Evolutionary conservation across 2,329 filamentous ascomycete species (phyloP).

Genomic region (Colletotrichum lentis): DNA sequence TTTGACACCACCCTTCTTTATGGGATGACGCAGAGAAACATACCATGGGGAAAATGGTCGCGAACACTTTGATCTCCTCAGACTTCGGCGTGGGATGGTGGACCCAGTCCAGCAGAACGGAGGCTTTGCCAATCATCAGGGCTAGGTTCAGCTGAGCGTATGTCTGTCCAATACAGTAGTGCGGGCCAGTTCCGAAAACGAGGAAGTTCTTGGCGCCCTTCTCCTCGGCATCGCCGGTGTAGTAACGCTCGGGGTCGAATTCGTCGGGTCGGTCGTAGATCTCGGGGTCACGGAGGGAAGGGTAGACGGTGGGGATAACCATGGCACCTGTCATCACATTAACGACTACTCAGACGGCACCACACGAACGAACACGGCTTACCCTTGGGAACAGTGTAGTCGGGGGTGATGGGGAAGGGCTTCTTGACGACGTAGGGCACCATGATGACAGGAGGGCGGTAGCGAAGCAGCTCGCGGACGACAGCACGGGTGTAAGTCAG

Average conservation of each 20-base stretch:
- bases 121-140: conserved; percentile 88
- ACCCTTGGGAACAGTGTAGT: conserved; percentile 93
- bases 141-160: conserved; percentile 92
- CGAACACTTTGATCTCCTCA: conserved; percentile 98
- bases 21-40: conserved; percentile 45
- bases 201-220: conserved; percentile 92
- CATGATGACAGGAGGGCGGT: conserved; percentile 96
- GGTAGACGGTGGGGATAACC: conserved; percentile 91
- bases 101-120: conserved; percentile 86
- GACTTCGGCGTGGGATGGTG: conserved; percentile 84
- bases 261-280: conserved; percentile 89
- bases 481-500: conserved; percentile 91
- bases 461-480: conserved; percentile 89
- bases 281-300: conserved; percentile 89
- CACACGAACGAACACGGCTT: conserved; percentile 40
- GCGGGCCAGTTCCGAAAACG: conserved; percentile 93
- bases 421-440: conserved; percentile 96
- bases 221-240: conserved; percentile 85
- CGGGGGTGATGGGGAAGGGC: conserved; percentile 86
- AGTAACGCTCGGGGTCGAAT: conserved; percentile 92
- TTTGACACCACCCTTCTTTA: conserved; percentile 25
- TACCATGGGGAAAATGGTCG: conserved; percentile 96
- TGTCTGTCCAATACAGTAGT: conserved; percentile 94
- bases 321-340: conserved; percentile 70
- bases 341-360: conserved; percentile 2